Conservation (phyloP, 2,329 filamentous ascomycete genomes). For the Exophiala phaeomuriformis region DNA sequence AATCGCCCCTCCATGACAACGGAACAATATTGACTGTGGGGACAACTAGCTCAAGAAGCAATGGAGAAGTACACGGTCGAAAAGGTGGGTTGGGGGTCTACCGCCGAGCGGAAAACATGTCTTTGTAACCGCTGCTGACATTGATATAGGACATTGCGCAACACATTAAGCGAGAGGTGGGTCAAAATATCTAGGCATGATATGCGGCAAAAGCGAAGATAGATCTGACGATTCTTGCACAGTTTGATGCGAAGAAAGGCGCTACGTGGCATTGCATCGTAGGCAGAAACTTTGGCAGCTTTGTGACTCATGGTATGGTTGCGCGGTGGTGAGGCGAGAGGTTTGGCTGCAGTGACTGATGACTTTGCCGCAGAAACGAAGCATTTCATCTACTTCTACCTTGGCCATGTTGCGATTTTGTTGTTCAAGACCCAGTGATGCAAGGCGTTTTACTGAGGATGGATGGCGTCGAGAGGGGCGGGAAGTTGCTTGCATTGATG, state of each 20-base stretch:
- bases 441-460: background rate
- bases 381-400: slow-evolving; percentile 99
- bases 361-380: slow-evolving; percentile 69
- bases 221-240: slow-evolving; percentile 10
- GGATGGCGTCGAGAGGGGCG: background rate
- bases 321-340: slow-evolving; percentile 25
- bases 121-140: slow-evolving; percentile 1
- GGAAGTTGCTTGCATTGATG: background rate
- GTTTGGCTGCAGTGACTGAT: background rate
- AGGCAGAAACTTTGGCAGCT: slow-evolving; percentile 96
- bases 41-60: slow-evolving; percentile 55
- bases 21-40: background rate
- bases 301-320: slow-evolving; percentile 81
- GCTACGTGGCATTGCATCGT: slow-evolving; percentile 99
- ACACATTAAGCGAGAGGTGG: slow-evolving; percentile 87
- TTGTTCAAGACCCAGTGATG: slow-evolving; percentile 93
- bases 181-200: slow-evolving; percentile 25
- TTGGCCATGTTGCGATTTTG: slow-evolving; percentile 94
- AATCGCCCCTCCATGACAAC: background rate
- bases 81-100: slow-evolving; percentile 48
- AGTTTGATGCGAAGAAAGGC: slow-evolving; percentile 96
- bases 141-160: slow-evolving; percentile 80
- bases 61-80: slow-evolving; percentile 67
- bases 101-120: background rate
- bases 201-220: slow-evolving; percentile 6